These are phyloP conservation scores for Zea luxurians DNA, from an alignment of 176 grass and related monocot species.

Conservation along the genomic window DNA sequence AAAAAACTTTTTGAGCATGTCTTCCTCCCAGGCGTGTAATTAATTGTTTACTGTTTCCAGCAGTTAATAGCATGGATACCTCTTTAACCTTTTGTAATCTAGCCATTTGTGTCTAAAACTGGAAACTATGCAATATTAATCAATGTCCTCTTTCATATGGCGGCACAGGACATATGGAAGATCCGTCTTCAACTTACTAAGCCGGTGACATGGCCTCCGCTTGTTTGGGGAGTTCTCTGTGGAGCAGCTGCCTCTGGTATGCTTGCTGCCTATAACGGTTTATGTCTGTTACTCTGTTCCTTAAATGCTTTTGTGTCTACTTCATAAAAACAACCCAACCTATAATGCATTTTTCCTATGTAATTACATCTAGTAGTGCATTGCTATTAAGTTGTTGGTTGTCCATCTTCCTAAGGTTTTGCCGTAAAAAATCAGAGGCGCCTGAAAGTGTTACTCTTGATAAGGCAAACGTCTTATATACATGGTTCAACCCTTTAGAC, in stretches of 20 bases:
- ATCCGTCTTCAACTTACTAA: conserved; percentile 98
- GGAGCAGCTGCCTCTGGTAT: conserved; percentile 95
- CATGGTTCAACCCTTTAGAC: no score
- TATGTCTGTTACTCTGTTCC: conserved; percentile 19
- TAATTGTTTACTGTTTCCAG: neutral
- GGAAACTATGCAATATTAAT: neutral
- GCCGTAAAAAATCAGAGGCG: no score
- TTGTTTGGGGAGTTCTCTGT: conserved; percentile 94
- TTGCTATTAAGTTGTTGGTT: neutral
- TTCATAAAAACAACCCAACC: conserved; percentile 5
- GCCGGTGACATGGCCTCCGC: conserved; percentile 93
- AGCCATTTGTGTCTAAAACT: conserved; percentile 4
- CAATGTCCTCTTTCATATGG: conserved; percentile 5
- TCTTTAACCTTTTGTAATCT: neutral
- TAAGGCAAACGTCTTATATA: no score
- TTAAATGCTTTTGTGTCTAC: neutral
- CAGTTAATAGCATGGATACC: neutral
- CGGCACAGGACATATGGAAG: conserved; percentile 88
- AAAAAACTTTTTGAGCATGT: neutral
- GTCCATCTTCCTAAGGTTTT: neutral
- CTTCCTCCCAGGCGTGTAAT: neutral
- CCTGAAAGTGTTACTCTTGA: no score
- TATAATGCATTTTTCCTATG: neutral
- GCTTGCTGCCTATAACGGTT: neutral
- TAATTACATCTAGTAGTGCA: neutral